Conservation (phyloP, 257 asterid genomes). For the Lycium barbarum region DNA sequence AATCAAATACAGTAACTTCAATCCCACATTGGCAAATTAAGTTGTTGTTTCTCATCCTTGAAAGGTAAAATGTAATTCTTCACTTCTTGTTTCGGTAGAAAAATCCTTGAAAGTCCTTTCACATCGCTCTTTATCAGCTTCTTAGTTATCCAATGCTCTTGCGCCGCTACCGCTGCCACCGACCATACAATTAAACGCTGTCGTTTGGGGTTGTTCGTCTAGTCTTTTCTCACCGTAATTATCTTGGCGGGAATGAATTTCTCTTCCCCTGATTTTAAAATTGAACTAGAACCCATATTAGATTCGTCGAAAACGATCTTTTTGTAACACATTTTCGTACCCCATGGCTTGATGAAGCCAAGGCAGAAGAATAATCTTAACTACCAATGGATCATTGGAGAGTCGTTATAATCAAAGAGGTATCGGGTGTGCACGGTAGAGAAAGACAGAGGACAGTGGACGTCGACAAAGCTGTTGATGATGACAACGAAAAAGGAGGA, state of each 20-base stretch:
- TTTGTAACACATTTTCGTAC: background rate
- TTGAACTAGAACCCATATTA: too few relatives aligned
- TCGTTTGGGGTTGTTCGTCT: background rate
- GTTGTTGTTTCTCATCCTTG: background rate
- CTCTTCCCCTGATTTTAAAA: too few relatives aligned
- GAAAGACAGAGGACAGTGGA: background rate
- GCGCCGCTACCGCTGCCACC: background rate
- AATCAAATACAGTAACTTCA: background rate
- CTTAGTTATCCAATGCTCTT: background rate
- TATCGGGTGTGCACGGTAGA: background rate
- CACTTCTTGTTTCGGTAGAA: background rate
- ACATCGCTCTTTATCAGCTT: background rate
- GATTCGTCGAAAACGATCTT: too few relatives aligned
- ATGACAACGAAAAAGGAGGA: background rate
- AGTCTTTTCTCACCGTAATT: background rate
- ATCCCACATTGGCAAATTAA: background rate
- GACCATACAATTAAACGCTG: background rate
- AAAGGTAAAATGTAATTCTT: background rate
- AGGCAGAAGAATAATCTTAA: background rate
- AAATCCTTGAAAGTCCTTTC: background rate
- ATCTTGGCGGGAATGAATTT: too few relatives aligned
- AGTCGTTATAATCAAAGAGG: too few relatives aligned
- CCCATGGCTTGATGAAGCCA: too few relatives aligned
- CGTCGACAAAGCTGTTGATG: background rate
- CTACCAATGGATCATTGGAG: background rate